phyloP scores from a whole-genome alignment of 169 alveolate genomes.

The Eimeria tenella region DNA sequence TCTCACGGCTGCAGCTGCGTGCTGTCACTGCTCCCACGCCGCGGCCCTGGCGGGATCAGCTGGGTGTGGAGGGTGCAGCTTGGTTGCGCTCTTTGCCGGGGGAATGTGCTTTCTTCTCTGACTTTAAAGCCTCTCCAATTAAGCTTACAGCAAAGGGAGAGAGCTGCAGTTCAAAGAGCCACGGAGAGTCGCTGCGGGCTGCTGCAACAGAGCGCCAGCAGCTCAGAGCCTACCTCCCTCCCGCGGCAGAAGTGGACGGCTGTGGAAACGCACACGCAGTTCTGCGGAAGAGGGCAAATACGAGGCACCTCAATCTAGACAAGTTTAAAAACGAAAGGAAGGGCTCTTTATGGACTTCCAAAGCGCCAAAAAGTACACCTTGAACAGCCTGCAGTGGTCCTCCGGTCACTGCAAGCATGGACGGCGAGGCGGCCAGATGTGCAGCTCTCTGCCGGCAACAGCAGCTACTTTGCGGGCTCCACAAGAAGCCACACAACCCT shows the following conservation, averaged over 20 bases:
- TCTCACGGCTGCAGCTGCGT: too few relatives aligned
- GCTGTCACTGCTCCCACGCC: neutral
- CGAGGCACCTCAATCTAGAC: neutral
- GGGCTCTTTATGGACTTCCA: neutral
- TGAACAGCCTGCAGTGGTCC: neutral
- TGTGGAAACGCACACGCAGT: neutral
- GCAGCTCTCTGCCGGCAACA: neutral
- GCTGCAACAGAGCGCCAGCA: neutral
- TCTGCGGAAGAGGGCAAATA: neutral
- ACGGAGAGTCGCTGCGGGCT: neutral
- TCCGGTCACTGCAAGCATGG: neutral
- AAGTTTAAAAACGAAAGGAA: slow-evolving; percentile 9
- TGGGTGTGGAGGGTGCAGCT: too few relatives aligned
- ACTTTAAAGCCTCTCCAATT: neutral
- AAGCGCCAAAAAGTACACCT: neutral
- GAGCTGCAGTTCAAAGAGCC: too few relatives aligned
- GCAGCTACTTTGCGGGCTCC: too few relatives aligned
- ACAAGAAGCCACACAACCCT: too few relatives aligned
- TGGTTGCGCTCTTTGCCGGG: too few relatives aligned
- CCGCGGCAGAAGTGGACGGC: neutral
- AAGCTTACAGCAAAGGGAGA: neutral
- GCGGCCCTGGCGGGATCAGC: neutral
- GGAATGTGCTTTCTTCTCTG: too few relatives aligned
- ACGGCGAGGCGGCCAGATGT: slow-evolving; percentile 4
- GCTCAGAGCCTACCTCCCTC: neutral